phyloP scores from a whole-genome alignment of 495 filamentous ascomycete species.

The Baudoinia panamericana region DNA sequence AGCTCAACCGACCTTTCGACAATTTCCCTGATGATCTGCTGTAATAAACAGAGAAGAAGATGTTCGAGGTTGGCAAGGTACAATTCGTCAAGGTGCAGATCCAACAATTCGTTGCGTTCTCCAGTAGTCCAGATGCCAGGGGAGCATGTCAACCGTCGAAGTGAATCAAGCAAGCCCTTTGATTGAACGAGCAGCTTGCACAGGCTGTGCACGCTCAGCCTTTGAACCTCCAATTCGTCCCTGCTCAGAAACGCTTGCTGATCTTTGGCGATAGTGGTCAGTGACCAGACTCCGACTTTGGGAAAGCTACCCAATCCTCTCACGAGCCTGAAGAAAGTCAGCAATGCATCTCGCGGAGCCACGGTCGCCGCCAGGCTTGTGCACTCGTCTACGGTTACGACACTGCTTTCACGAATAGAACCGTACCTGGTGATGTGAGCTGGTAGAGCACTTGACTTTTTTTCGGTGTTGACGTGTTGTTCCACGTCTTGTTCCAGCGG shows the following conservation, averaged over 20 bases:
- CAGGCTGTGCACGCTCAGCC: constrained; percentile 1
- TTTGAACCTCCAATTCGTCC: constrained; percentile 3
- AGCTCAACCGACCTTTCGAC: neutral
- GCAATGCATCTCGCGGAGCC: no score
- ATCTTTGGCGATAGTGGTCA: constrained; percentile 6
- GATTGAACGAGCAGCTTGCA: constrained; percentile 3
- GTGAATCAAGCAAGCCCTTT: constrained; percentile 4
- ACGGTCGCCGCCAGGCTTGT: no score
- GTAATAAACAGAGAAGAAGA: constrained; percentile 8
- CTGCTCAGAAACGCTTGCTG: constrained; percentile 10
- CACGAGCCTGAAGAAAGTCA: constrained; percentile 3
- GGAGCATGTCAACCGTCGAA: neutral
- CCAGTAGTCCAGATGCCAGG: neutral
- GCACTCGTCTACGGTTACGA: no score
- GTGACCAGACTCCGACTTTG: neutral
- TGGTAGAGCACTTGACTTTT: no score
- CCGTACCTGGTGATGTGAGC: neutral
- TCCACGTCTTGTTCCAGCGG: neutral
- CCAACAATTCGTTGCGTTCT: constrained; percentile 8
- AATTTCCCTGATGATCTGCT: constrained; percentile 9
- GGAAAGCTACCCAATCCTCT: neutral
- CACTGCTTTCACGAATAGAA: neutral
- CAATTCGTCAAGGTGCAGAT: constrained; percentile 9
- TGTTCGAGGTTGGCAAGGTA: constrained; percentile 12
- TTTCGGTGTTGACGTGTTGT: neutral